Conservation (phyloP, 108 stramenopile genomes). For the Skeletonema tropicum region DNA sequence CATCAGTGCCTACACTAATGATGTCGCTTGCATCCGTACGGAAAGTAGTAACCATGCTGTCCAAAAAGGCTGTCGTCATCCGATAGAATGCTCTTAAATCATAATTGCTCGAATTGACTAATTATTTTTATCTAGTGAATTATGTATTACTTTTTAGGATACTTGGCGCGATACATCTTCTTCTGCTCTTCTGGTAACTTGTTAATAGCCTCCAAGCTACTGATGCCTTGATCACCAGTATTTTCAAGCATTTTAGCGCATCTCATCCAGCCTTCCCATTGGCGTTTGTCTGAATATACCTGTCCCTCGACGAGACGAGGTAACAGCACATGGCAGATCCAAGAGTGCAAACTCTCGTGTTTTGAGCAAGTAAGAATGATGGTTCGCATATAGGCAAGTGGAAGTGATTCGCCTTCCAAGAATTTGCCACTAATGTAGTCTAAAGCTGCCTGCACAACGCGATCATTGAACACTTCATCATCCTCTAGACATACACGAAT, state of each 20-base stretch:
- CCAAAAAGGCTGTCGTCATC: no score
- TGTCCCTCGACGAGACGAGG: constrained; percentile 86
- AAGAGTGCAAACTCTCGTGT: constrained; percentile 87
- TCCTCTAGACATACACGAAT: constrained; percentile 80
- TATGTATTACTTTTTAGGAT: constrained; percentile 42
- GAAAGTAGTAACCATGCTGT: not conserved
- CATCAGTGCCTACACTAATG: not conserved
- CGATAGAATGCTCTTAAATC: not conserved
- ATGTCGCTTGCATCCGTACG: not conserved
- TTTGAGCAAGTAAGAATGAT: constrained; percentile 86
- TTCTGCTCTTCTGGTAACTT: constrained; percentile 77
- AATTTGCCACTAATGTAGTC: constrained; percentile 83
- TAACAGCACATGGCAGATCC: constrained; percentile 83
- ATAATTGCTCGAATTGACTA: not conserved
- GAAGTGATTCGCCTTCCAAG: constrained; percentile 67
- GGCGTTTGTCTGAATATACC: constrained; percentile 72
- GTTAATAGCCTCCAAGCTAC: constrained; percentile 69
- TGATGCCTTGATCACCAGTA: constrained; percentile 65
- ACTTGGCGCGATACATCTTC: constrained; percentile 64
- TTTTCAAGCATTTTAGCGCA: constrained; percentile 87
- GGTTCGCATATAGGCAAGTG: constrained; percentile 90
- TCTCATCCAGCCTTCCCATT: constrained; percentile 94
- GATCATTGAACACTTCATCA: constrained; percentile 80
- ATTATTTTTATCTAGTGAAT: not conserved
- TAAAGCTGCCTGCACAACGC: constrained; percentile 75